Conservation (phyloP, 257 asterid species). For the Cinchona pubescens region DNA sequence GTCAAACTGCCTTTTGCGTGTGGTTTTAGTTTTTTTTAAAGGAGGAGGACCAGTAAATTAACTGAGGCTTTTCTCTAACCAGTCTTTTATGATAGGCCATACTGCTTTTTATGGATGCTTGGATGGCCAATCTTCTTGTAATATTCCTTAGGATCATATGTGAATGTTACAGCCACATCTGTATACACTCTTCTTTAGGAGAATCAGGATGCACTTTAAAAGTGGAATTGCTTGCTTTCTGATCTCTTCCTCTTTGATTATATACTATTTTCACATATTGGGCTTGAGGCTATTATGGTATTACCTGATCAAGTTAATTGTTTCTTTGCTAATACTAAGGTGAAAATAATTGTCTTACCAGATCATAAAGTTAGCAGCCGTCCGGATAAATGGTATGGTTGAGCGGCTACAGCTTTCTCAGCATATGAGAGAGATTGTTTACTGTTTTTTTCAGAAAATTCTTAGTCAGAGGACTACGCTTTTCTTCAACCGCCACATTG, state of each 20-base stretch:
- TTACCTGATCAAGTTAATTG: not conserved
- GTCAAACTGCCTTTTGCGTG: not conserved
- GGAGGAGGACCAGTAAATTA: not conserved
- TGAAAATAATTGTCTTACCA: conserved; percentile 16
- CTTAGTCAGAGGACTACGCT: conserved; percentile 68
- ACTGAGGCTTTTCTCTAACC: not conserved
- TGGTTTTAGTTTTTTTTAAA: too few species aligned
- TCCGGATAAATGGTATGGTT: conserved; percentile 95
- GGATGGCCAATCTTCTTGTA: not conserved
- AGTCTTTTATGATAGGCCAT: not conserved
- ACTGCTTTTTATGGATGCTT: not conserved
- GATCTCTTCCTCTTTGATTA: not conserved
- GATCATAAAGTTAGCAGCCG: conserved; percentile 95
- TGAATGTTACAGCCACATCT: not conserved
- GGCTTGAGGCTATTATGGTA: not conserved
- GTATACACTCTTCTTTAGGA: not conserved
- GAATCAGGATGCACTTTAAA: not conserved
- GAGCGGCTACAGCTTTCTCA: conserved; percentile 90
- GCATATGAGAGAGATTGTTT: conserved; percentile 75
- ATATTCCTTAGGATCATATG: not conserved
- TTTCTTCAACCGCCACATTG: conserved; percentile 87
- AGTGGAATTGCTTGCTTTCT: not conserved
- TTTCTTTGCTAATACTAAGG: not conserved
- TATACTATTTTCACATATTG: not conserved
- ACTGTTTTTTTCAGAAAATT: conserved; percentile 85